phyloP scores from a whole-genome alignment of 805 yeast species.

The Candida ortonii region DNA sequence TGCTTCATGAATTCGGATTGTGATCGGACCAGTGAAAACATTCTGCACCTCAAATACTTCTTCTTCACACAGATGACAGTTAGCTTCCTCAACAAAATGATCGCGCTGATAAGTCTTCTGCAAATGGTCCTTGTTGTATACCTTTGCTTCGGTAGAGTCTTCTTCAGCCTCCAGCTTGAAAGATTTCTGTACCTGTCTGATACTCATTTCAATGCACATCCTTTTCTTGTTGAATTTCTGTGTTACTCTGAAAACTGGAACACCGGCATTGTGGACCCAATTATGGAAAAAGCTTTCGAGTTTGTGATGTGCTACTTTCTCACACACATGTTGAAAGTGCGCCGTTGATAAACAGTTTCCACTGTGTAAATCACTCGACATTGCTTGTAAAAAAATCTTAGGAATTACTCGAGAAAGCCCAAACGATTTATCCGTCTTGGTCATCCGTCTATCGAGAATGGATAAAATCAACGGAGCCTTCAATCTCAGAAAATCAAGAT shows the following conservation, averaged over 20 bases:
- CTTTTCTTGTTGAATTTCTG: conserved; percentile 93
- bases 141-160: conserved; percentile 17
- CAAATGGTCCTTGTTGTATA: conserved; percentile 11
- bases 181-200: conserved; percentile 80
- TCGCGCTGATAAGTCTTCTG: conserved; percentile 27
- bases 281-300: conserved; percentile 83
- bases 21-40: conserved; percentile 92
- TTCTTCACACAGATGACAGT: conserved; percentile 38
- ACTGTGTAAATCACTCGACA: conserved; percentile 87
- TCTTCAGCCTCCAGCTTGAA: conserved; percentile 29
- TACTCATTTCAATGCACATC: conserved; percentile 91
- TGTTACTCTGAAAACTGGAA: conserved; percentile 82
- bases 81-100: conserved; percentile 46
- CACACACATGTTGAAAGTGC: conserved; percentile 93
- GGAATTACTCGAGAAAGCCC: conserved; percentile 91
- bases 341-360: conserved; percentile 71
- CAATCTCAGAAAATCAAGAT: conserved; percentile 64
- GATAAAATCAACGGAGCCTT: conserved; percentile 85
- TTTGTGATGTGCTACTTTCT: conserved; percentile 84
- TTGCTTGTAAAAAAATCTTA: conserved; percentile 85
- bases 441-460: conserved; percentile 88
- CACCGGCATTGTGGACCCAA: conserved; percentile 89
- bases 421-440: conserved; percentile 91
- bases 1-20: conserved; percentile 94
- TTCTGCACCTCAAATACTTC: conserved; percentile 42